A percentile compares a stretch with the other conserved stretches of the same genome.
phyloP scores from a whole-genome alignment of 371 early-diverging fungal species.

The Mortierella sp. region DNA sequence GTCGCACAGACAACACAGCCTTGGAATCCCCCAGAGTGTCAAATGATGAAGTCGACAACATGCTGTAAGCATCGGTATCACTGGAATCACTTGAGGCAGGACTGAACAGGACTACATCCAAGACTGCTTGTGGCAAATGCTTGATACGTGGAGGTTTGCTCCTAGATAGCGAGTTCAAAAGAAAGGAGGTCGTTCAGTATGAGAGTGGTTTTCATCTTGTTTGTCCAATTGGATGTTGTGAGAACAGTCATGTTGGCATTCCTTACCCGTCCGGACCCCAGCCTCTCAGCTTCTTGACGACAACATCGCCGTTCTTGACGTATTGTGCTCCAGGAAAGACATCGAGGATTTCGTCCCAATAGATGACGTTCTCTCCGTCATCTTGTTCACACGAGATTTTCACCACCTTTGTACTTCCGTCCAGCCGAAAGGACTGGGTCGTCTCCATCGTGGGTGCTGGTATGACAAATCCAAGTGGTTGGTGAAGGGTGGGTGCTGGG shows the following conservation, averaged over 20 bases:
- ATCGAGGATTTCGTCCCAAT: constrained; percentile 18
- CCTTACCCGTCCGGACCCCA: constrained; percentile 8
- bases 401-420: not conserved
- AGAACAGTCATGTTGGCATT: not conserved
- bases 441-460: constrained; percentile 4
- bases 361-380: constrained; percentile 13
- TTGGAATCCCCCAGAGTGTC: too few relatives aligned
- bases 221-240: not conserved
- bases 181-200: not conserved
- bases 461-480: not conserved
- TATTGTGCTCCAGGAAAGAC: constrained; percentile 9
- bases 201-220: not conserved
- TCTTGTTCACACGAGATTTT: not conserved
- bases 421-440: constrained; percentile 1
- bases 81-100: not conserved
- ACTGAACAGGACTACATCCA: constrained; percentile 20
- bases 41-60: not conserved
- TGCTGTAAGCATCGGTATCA: not conserved
- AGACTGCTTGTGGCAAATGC: constrained; percentile 2
- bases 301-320: constrained; percentile 1
- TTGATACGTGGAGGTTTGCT: constrained; percentile 10
- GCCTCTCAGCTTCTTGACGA: constrained; percentile 2
- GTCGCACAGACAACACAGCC: too few relatives aligned
- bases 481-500: too few relatives aligned
- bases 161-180: constrained; percentile 1